Conservation (phyloP, 805 yeast species). For the Saccharomycopsis capsularis region DNA sequence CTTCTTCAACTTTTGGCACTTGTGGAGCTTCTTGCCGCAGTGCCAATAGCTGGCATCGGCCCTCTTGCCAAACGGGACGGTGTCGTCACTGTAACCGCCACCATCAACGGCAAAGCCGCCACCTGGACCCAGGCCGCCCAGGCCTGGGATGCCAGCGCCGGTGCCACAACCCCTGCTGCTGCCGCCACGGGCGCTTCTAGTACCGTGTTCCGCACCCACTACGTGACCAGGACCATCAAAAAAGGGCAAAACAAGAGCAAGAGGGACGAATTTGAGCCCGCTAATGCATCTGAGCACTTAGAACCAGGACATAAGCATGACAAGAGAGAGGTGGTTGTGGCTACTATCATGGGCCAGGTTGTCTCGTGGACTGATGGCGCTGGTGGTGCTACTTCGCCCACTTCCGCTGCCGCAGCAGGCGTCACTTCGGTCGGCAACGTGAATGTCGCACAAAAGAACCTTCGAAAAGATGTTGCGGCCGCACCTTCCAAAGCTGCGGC, state of each 20-base stretch:
- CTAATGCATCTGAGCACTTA: background rate
- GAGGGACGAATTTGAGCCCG: background rate
- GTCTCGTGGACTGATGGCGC: slow-evolving; percentile 13
- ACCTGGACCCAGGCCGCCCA: background rate
- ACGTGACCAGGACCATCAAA: background rate
- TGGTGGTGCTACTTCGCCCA: background rate
- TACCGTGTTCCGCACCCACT: background rate
- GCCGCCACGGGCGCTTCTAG: slow-evolving; percentile 2
- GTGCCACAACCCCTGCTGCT: slow-evolving; percentile 3
- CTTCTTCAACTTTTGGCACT: no score
- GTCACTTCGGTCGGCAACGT: background rate
- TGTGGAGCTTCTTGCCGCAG: background rate
- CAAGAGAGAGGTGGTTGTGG: slow-evolving; percentile 10
- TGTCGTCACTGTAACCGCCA: slow-evolving; percentile 11
- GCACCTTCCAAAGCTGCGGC: slow-evolving; percentile 1
- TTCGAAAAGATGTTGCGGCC: background rate
- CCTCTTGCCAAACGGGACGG: background rate
- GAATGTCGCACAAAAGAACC: background rate
- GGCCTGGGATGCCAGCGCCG: background rate
- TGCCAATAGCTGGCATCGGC: background rate
- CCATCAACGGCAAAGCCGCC: slow-evolving; percentile 5
- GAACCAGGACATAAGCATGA: background rate
- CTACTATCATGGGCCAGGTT: slow-evolving; percentile 12
- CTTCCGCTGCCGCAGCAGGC: background rate
- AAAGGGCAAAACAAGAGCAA: background rate